Evolutionary conservation across 2,329 filamentous ascomycete species (phyloP), one percentile per base, ranked within the genome.

Genomic region (Penicillium sp.): DNA sequence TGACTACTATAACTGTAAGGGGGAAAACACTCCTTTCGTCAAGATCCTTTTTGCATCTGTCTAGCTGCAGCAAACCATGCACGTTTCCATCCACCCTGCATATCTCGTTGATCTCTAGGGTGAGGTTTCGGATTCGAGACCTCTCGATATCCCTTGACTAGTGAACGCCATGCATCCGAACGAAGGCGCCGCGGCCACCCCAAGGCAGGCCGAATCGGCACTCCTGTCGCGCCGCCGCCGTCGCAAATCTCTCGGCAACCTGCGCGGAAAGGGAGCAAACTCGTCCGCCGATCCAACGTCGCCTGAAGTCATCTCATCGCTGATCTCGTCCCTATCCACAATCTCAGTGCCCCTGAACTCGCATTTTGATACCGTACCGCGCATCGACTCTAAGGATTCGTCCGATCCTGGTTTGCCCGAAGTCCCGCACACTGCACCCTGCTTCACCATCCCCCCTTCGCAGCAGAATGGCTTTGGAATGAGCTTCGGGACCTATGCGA

Each of bases 401-500:
- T 61, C 42, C 45, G 58, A 42, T 47, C 56, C 50, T 49, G 62
- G 40, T 41, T 35, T 57, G 26, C 54, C 56, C 18, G 54, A 59
- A 29, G 56, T 57, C 20, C 50, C 55, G 22, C 61, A 59, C 29
- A 56, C 61, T 14, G 62, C 61, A 32, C 62, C 58, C 29, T 51
- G 46, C 38, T 50, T 51, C 31, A 51, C 51, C 7, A 39, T 56
- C 44, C 55, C 62, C 54, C 53, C 65, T 53, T 64, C 60, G 46
- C 43, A 67, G 56, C 52, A 59, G 40, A 54, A 70, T 56, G 75
- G 74, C 50, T 87, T 86, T 64, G 84, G 86, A 38, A 79, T 87
- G 69, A 86, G 87, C 63, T 88, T 88, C 76, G 81, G 84, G 49
- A 77, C 81, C 49, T 85, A 80, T 65, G 73, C 77, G 40, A 71